Evolutionary conservation across 1,284 basidiomycete species (phyloP), one percentile per base, ranked within the genome.

Genomic region (Ganoderma meredithae): DNA sequence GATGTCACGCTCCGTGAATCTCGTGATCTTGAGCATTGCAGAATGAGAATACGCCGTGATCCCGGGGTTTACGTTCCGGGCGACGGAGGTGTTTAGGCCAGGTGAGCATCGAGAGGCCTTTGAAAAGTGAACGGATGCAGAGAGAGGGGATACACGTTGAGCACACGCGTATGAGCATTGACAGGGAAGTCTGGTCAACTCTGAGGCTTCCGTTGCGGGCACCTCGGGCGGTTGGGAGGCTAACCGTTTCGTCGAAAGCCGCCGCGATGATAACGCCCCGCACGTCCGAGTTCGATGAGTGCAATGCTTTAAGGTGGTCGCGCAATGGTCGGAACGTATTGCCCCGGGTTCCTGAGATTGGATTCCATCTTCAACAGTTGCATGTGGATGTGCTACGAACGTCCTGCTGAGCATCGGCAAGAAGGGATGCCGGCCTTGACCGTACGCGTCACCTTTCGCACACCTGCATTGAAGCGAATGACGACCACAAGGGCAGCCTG

Each of bases 1-100:
- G 61, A 60, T 60, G 67, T 69, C 66, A 69, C 70, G 39, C 62
- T 22, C 36, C 53, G 19, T 25, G 2, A 17, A 40, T 36, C 12
- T 17, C 2, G 7, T 15, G 6, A 27, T 40, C 31, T 36, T 36
- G 19, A 33, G 56, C n/a, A 4, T 39, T n/a, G 25, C 25, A n/a
- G n/a, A 53, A 53, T 27, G 52, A 55, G 27, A 55, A 33, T 13
- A 33, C 31, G 56, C 56, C 7, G 33, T 39, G 33, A 31, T 52
- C n/a, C 47, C 22, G 22, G 47, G 47, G 22, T 25, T 25, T 49
- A 22, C 3, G 47, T 22, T 25, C 22, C 27, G 19, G 27, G 7
- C 27, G 31, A 17, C 52, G 13, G 52, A 7, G 25, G 4, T 33
- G 7, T 52, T 22, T 9, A 52, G 22, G 10, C 22, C 47, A 52